Evolutionary conservation across 2,329 filamentous ascomycete genomes (phyloP).

Genomic region (Stenocarpella maydis): DNA sequence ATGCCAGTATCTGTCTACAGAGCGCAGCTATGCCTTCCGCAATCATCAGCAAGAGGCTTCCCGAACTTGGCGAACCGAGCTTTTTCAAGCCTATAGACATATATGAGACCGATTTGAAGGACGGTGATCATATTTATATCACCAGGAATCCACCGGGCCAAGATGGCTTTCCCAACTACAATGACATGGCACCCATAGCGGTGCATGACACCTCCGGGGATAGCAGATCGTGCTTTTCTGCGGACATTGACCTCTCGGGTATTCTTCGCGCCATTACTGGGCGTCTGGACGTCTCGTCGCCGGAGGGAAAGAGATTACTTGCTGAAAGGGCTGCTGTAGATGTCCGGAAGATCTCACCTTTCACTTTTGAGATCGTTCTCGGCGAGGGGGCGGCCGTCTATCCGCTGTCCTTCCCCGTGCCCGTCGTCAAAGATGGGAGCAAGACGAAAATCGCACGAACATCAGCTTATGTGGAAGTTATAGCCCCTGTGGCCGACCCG

Average conservation of each 20-base stretch:
- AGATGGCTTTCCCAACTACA: constrained; percentile 38
- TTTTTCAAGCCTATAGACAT: constrained; percentile 38
- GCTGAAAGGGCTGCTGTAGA: constrained; percentile 47
- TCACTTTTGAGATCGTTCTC: constrained; percentile 52
- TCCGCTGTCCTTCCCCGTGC: constrained; percentile 50
- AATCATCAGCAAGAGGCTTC: constrained; percentile 37
- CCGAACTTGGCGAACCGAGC: constrained; percentile 38
- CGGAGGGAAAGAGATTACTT: constrained; percentile 48
- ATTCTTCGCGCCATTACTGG: constrained; percentile 49
- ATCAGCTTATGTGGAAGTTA: constrained; percentile 55
- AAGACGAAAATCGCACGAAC: constrained; percentile 53
- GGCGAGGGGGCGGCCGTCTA: constrained; percentile 43
- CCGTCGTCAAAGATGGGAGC: constrained; percentile 47
- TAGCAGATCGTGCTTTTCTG: constrained; percentile 40
- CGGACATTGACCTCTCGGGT: constrained; percentile 43
- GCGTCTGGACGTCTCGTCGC: constrained; percentile 49
- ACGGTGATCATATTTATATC: constrained; percentile 46
- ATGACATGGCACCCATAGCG: neutral
- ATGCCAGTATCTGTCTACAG: constrained; percentile 46
- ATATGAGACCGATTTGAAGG: constrained; percentile 44
- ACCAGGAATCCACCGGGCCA: constrained; percentile 50
- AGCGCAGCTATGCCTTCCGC: constrained; percentile 39
- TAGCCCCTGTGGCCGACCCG: constrained; percentile 47
- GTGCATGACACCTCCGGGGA: neutral
- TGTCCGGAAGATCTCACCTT: constrained; percentile 50